A percentile compares a stretch with the other conserved stretches of the same genome.
Conservation (phyloP, 495 filamentous ascomycete species). For the Xylaria bambusicola region DNA sequence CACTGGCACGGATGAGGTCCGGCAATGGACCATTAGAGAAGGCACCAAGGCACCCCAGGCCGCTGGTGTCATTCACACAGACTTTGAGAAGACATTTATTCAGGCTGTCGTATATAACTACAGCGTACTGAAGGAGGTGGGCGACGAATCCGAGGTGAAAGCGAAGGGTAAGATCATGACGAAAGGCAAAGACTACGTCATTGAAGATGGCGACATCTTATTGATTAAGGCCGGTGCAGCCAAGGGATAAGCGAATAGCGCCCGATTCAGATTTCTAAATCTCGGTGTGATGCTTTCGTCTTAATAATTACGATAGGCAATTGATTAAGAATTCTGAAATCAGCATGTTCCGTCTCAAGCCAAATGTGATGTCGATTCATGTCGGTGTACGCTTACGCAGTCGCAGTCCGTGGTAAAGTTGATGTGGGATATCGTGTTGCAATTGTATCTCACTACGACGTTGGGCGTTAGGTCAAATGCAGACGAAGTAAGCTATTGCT, state of each 20-base stretch:
- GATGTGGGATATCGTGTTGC: neutral
- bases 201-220: slow-evolving; percentile 74
- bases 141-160: slow-evolving; percentile 86
- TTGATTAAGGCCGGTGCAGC: slow-evolving; percentile 96
- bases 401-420: neutral
- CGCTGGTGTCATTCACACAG: slow-evolving; percentile 96
- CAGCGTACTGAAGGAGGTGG: slow-evolving; percentile 72
- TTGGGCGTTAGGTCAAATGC: neutral
- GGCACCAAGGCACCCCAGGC: slow-evolving; percentile 96
- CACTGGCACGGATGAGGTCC: slow-evolving; percentile 91
- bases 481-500: neutral
- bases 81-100: slow-evolving; percentile 99
- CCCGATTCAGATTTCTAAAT: slow-evolving; percentile 1
- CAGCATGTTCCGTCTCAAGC: neutral
- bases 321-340: slow-evolving; percentile 16
- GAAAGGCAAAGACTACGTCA: slow-evolving; percentile 97
- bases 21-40: slow-evolving; percentile 97
- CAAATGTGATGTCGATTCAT: neutral
- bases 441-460: neutral
- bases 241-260: slow-evolving; percentile 57
- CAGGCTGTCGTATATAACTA: slow-evolving; percentile 94
- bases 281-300: slow-evolving; percentile 8
- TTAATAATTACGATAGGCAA: slow-evolving; percentile 12
- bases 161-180: slow-evolving; percentile 95
- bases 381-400: neutral